Conservation (phyloP, 1,284 basidiomycete species). For the Apiotrichum gamsii region DNA sequence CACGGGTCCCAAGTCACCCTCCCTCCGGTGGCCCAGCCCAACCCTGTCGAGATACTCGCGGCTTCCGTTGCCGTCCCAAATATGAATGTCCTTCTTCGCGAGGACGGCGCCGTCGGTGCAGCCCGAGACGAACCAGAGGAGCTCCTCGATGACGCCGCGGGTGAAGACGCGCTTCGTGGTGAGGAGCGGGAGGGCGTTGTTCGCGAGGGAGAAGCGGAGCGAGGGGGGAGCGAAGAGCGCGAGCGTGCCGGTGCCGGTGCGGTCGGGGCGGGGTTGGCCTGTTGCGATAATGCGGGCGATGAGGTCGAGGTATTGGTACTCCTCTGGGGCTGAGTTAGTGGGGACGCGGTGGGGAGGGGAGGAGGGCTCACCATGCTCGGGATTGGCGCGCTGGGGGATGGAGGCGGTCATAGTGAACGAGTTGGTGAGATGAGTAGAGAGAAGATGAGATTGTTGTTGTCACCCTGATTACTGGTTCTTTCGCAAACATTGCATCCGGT, state of each 20-base stretch:
- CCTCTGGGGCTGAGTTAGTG: slow-evolving; percentile 53
- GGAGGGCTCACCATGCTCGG: slow-evolving; percentile 32
- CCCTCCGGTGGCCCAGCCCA: slow-evolving; percentile 73
- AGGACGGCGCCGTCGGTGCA: slow-evolving; percentile 76
- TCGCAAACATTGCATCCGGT: not conserved
- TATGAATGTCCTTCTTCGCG: slow-evolving; percentile 78
- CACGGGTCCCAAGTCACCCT: slow-evolving; percentile 92
- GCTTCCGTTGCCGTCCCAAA: slow-evolving; percentile 97
- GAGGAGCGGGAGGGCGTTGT: slow-evolving; percentile 72
- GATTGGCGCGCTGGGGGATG: slow-evolving; percentile 15
- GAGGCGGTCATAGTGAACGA: slow-evolving; percentile 5
- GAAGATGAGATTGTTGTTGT: not conserved
- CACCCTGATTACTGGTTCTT: no score
- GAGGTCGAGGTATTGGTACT: slow-evolving; percentile 77
- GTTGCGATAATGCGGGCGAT: slow-evolving; percentile 66
- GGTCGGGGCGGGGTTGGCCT: slow-evolving; percentile 73
- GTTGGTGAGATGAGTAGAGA: not conserved
- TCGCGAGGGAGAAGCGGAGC: slow-evolving; percentile 74
- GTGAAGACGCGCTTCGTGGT: slow-evolving; percentile 94
- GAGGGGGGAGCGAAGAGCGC: slow-evolving; percentile 83
- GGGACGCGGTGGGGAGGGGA: not conserved
- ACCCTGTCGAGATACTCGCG: slow-evolving; percentile 77
- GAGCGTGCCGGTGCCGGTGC: slow-evolving; percentile 86
- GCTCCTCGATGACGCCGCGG: slow-evolving; percentile 86
- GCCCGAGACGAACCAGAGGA: slow-evolving; percentile 90